Percentiles rank a stretch among this genome's conserved stretches.
phyloP scores from a whole-genome alignment of 2,329 filamentous ascomycete species.

The Colletotrichum musae region DNA sequence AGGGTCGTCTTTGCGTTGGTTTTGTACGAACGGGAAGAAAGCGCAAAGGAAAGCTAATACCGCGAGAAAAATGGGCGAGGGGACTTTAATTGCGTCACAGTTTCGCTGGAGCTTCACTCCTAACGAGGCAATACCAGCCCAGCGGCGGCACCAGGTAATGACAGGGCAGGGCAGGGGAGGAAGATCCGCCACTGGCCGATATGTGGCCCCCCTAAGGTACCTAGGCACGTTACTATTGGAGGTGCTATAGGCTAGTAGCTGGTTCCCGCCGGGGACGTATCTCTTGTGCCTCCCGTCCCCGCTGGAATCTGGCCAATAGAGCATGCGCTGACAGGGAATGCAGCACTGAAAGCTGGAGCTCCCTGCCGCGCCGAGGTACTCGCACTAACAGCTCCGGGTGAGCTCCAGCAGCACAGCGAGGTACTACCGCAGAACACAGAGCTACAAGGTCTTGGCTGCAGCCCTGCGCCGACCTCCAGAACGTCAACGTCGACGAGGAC shows the following conservation, averaged over 20 bases:
- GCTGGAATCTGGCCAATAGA: neutral
- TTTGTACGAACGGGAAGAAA: constrained; percentile 17
- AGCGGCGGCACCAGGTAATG: too few species aligned
- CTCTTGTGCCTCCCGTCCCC: too few species aligned
- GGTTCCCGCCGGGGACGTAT: too few species aligned
- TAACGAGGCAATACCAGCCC: constrained; percentile 1
- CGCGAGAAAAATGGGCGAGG: constrained; percentile 24
- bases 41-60: constrained; percentile 5
- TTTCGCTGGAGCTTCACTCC: constrained; percentile 9
- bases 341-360: constrained; percentile 19
- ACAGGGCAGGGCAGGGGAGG: neutral
- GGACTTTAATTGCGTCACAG: constrained; percentile 41
- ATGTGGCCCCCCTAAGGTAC: constrained; percentile 8
- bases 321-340: constrained; percentile 7
- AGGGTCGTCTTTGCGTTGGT: constrained; percentile 10
- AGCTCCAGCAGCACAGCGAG: neutral
- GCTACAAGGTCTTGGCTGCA: constrained; percentile 24
- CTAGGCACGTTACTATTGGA: neutral
- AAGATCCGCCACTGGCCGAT: constrained; percentile 35
- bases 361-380: constrained; percentile 11
- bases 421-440: neutral
- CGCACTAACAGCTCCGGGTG: too few species aligned
- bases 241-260: too few species aligned
- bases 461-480: constrained; percentile 9
- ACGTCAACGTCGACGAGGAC: constrained; percentile 10